Evolutionary conservation across 2,329 filamentous ascomycete genomes (phyloP).

Genomic region (Penicillium digitatum): DNA sequence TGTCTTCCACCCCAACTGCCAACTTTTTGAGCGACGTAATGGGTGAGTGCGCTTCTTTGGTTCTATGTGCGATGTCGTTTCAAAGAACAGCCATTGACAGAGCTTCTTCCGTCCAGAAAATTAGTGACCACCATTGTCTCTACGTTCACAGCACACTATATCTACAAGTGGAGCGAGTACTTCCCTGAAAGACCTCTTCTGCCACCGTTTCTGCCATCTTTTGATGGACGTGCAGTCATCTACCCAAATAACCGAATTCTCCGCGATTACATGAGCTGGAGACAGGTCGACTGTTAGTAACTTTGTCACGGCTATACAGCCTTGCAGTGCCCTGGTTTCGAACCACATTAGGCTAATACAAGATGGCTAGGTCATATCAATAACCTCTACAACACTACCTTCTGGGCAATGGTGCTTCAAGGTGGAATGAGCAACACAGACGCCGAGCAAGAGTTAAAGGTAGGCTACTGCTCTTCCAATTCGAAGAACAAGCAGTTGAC

Average conservation of each 20-base stretch:
- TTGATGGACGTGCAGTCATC: conserved; percentile 85
- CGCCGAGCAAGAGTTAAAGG: conserved; percentile 75
- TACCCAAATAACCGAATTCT: conserved; percentile 81
- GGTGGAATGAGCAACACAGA: conserved; percentile 72
- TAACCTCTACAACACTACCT: conserved; percentile 96
- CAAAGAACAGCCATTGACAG: not conserved
- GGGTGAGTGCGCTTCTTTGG: conserved; percentile 51
- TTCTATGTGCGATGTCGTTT: not conserved
- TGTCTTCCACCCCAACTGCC: conserved; percentile 76
- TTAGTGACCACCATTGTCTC: conserved; percentile 86
- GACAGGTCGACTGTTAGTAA: conserved; percentile 86
- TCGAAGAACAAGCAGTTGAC: not conserved
- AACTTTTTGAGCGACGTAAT: conserved; percentile 77
- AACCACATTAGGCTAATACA: not conserved
- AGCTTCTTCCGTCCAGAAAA: conserved; percentile 57
- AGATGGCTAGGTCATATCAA: conserved; percentile 75
- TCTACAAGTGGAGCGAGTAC: conserved; percentile 71
- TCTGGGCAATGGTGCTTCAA: conserved; percentile 80
- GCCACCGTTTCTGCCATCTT: conserved; percentile 70
- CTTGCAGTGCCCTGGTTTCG: not conserved
- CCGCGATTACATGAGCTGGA: conserved; percentile 93
- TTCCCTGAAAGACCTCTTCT: conserved; percentile 70
- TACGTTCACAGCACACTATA: conserved; percentile 88
- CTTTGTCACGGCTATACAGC: no score
- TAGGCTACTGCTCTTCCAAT: conserved; percentile 34